phyloP scores from a whole-genome alignment of 331 rosid species.

The Malus hybrid region DNA sequence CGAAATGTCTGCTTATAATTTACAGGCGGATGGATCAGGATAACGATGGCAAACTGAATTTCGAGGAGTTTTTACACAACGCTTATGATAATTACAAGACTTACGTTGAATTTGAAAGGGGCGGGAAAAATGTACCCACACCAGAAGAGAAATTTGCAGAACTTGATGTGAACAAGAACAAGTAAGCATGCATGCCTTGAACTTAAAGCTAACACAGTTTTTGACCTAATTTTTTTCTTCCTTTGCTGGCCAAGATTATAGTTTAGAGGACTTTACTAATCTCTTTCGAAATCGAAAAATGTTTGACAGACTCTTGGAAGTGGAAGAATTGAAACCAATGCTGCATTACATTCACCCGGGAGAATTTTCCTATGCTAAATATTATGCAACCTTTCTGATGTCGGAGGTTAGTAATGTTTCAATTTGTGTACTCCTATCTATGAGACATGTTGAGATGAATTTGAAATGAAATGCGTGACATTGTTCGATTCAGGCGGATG shows the following conservation, averaged over 20 bases:
- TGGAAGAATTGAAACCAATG: conserved; percentile 58
- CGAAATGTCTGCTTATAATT: not conserved
- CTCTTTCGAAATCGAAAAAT: not conserved
- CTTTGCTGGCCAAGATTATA: not conserved
- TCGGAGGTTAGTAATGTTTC: conserved; percentile 40
- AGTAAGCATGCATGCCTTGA: conserved; percentile 16
- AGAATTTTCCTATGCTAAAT: conserved; percentile 56
- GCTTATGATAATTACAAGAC: conserved; percentile 37
- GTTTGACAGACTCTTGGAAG: conserved; percentile 39
- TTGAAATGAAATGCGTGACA: not conserved
- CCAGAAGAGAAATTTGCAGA: conserved; percentile 40
- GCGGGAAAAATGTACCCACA: conserved; percentile 20
- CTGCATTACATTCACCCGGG: conserved; percentile 61
- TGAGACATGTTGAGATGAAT: not conserved
- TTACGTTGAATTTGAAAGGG: conserved; percentile 42
- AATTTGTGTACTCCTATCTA: not conserved
- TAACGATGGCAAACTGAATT: conserved; percentile 49
- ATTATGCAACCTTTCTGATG: conserved; percentile 48
- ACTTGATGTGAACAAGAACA: conserved; percentile 61
- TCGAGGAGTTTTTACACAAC: conserved; percentile 37
- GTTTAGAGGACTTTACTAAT: not conserved
- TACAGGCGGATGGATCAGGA: conserved; percentile 52
- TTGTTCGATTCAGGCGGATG: conserved; percentile 55
- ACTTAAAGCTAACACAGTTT: not conserved
- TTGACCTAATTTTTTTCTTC: not conserved